Conservation (phyloP, 306 rosid species). For the Hylodesmum podocarpum region DNA sequence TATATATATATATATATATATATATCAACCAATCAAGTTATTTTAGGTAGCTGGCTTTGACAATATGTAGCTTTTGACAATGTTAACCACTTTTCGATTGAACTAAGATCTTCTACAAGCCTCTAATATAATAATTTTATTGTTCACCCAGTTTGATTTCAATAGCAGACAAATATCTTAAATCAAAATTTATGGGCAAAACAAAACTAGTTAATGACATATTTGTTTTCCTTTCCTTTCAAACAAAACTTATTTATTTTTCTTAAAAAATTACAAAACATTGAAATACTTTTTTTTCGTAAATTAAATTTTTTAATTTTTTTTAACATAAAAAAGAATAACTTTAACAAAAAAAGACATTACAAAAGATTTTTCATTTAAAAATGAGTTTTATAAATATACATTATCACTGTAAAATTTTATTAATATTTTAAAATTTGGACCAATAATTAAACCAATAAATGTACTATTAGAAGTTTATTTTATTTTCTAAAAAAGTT, state of each 20-base stretch:
- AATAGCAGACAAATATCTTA: neutral
- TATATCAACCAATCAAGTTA: neutral
- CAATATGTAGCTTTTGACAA: too few species aligned
- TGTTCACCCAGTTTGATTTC: conserved; percentile 2
- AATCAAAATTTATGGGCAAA: neutral
- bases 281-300: neutral
- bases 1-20: too few species aligned
- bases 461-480: too few species aligned
- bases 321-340: neutral
- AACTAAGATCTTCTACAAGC: neutral
- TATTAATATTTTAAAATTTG: too few species aligned
- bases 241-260: neutral
- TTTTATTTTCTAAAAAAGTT: too few species aligned
- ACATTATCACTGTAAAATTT: too few species aligned
- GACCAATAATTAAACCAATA: too few species aligned
- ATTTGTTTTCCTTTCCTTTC: neutral
- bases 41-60: too few species aligned
- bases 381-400: too few species aligned
- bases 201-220: neutral
- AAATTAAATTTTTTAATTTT: neutral
- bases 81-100: neutral
- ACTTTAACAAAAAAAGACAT: neutral
- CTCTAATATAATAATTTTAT: neutral
- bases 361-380: neutral
- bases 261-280: neutral